Conservation (phyloP, 495 filamentous ascomycete species). For the Pyronema domesticum region DNA sequence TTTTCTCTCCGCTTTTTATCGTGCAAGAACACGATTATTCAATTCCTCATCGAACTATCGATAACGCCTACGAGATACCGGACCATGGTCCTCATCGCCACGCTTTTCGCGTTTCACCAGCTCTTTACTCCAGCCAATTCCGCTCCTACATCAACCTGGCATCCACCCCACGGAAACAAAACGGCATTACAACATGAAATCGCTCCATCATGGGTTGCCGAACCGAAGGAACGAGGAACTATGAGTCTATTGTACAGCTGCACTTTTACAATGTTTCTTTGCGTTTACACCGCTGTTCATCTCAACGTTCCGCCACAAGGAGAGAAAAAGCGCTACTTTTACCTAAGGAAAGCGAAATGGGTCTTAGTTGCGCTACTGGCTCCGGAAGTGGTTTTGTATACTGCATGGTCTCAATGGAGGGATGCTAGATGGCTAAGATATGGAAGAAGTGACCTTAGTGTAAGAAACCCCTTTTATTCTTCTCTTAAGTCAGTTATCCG, state of each 20-base stretch:
- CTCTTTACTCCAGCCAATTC: no score
- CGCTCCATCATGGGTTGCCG: slow-evolving; percentile 7
- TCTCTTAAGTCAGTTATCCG: not conserved
- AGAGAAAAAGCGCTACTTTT: not conserved
- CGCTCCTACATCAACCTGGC: not conserved
- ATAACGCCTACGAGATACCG: no score
- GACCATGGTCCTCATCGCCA: no score
- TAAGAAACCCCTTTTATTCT: not conserved
- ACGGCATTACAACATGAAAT: not conserved
- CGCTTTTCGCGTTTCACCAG: no score
- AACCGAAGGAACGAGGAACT: slow-evolving; percentile 12
- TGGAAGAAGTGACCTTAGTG: not conserved
- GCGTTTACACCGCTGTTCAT: slow-evolving; percentile 13
- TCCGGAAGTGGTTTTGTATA: slow-evolving; percentile 3
- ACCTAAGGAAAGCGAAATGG: not conserved
- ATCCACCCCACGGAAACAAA: not conserved
- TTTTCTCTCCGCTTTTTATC: no score
- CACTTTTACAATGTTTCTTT: slow-evolving; percentile 16
- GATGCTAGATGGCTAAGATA: not conserved
- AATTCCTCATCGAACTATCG: no score
- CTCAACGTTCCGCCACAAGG: slow-evolving; percentile 3
- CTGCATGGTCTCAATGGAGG: slow-evolving; percentile 1
- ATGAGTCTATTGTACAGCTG: slow-evolving; percentile 13
- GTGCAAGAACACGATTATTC: no score
- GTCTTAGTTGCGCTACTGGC: slow-evolving; percentile 6